These are phyloP conservation scores for Citrus glauca DNA, from an alignment of 345 rosid genomes.

Conservation along the genomic window DNA sequence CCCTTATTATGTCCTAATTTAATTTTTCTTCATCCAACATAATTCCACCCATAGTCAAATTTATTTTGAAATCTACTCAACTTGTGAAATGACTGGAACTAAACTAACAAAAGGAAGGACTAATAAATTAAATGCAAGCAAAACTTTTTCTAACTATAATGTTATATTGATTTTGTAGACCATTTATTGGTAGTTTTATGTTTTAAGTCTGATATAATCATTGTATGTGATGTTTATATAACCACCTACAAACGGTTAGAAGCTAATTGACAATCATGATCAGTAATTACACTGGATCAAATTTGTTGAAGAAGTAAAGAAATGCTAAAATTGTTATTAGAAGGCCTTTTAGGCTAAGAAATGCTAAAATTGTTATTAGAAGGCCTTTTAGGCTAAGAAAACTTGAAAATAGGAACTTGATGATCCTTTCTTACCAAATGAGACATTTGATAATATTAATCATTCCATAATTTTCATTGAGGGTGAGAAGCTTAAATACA, in stretches of 20 bases:
- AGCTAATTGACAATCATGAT: background rate
- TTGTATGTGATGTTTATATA: background rate
- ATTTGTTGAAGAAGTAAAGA: constrained; percentile 8
- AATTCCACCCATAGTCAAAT: no score
- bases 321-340: background rate
- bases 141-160: background rate
- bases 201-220: background rate
- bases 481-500: background rate
- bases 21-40: no score
- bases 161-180: background rate
- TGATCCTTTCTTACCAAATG: constrained; percentile 1
- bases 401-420: background rate
- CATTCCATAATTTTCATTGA: background rate
- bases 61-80: no score
- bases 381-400: constrained; percentile 15
- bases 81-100: background rate
- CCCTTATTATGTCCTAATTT: no score
- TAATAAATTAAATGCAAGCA: background rate
- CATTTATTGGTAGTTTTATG: background rate
- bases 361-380: constrained; percentile 1
- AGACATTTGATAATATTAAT: constrained; percentile 7
- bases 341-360: constrained; percentile 13
- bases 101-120: background rate
- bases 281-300: background rate
- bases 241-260: background rate